Base-by-base conservation (phyloP, 805 yeast species). In the Yarrowia sp. region DNA sequence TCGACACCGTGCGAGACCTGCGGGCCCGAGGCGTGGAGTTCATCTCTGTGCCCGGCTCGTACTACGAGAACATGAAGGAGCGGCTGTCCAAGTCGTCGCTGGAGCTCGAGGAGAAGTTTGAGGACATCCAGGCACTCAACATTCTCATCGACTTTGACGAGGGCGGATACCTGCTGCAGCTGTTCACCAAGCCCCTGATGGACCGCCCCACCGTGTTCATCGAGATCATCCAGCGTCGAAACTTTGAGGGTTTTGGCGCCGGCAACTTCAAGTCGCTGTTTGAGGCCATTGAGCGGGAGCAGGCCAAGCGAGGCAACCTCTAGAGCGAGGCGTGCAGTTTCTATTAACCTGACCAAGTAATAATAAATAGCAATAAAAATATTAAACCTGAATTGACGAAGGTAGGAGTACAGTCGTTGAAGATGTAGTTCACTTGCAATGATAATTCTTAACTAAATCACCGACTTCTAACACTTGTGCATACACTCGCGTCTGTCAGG, bases 201-300 rank as follows among this genome's bases (percentile, higher is more conserved):
- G 92, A 86, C 68, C 78, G 96, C 36, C 97, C 97, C 27, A 88
- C 96, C 0, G 78, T 89, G 46, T 90, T 90, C 70, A 76, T 90
- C 66, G 96, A 90, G 71, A 80, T 90, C 22, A 90, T 90, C 65
- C 94, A 90, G 73, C 80, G 96, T 64, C 78, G 80, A 67, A 86
- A 88, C 68, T 92, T 88, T 70, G 80, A 85, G 64, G 97, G 97
- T 0, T 90, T 90, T 73, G 97, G 96, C 1, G 90, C 90, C 55
- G 96, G 96, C 1, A 90, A 91, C 64, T 90, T 90, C 76, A 87
- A 84, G 70, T 88, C 94, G 0, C 75, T 90, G 36, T 90, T 88
- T 69, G 92, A 89, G 69, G 82, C 87, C 6, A 84, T 90, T 63
- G 97, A 90, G 71, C 78, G 79, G n/a, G 92, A 88, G 66, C 96